Base-by-base conservation (phyloP, 306 rosid species). In the Notholithocarpus densiflorus region DNA sequence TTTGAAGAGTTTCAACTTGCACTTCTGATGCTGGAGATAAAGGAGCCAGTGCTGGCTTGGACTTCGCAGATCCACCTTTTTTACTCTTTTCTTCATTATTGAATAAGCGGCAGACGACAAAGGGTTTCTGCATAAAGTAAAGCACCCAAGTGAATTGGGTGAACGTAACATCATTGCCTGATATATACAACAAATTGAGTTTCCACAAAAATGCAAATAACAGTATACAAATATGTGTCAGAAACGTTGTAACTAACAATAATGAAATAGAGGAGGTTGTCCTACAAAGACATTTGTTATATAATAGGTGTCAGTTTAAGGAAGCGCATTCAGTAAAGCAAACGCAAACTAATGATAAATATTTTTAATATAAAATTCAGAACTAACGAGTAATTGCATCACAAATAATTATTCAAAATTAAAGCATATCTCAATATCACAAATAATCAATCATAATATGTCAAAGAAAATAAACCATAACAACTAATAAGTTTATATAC, bases 31-130 rank as follows among this genome's bases (percentile, higher is more conserved):
- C 3, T 15, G 69, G 40, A 29, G 37, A 62, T 62, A 27, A 19
- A 2, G n/a, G 17, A 29, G n/a, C 20, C 69, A 8, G 1, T 13
- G 9, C 6, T 62, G 13, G 37, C 11, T 27, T 18, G 15, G 69
- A 60, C 69, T 14, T 32, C 2, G 7, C 37, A 32, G 37, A 32
- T 32, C 37, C 37, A 32, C 51, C 12, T 43, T 18, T 12, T 84
- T 92, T 4, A 20, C 34, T 5, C 34, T 6, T 40, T 40, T 40
- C 48, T 40, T 40, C 11, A 20, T 24, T 94, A 77, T 85, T 89
- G 80, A 94, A 94, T 48, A 94, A 83, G 2, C 97, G 97, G 76
- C 93, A 92, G 48, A 94, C 89, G 56, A 92, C 97, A 85, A 86
- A 91, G 4, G 97, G 43, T 77, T 75, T 92, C 98, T 94, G 97